These are phyloP conservation scores for Cyclostephanos invisitatus DNA, from an alignment of 108 stramenopile species.

Conservation along the genomic window DNA sequence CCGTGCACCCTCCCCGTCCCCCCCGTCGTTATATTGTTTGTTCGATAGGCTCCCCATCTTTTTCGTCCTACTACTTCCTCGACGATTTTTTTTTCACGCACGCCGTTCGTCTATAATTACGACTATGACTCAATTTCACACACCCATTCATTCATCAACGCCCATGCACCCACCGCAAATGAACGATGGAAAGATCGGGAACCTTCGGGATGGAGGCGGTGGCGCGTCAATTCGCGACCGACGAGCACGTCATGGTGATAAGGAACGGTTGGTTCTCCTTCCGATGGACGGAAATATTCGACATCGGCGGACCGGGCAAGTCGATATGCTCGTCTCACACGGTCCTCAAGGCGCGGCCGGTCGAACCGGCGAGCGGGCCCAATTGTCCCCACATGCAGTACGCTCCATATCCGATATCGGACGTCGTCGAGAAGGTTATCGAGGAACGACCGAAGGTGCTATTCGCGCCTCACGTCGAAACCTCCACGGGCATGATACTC, in stretches of 20 bases:
- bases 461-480: slow-evolving; percentile 93
- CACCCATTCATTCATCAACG: slow-evolving; percentile 3
- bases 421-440: slow-evolving; percentile 76
- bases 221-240: slow-evolving; percentile 90
- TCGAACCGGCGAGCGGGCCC: slow-evolving; percentile 31
- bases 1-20: too few relatives aligned
- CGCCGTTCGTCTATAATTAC: background rate
- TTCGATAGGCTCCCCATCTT: too few relatives aligned
- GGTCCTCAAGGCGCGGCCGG: slow-evolving; percentile 81
- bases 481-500: slow-evolving; percentile 89
- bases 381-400: slow-evolving; percentile 63
- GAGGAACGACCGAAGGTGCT: slow-evolving; percentile 84
- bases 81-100: too few relatives aligned
- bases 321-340: slow-evolving; percentile 75
- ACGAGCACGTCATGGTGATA: slow-evolving; percentile 90
- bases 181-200: slow-evolving; percentile 54
- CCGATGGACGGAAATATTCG: slow-evolving; percentile 95
- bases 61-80: too few relatives aligned
- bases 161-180: background rate
- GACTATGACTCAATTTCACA: background rate
- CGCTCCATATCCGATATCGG: slow-evolving; percentile 83
- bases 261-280: slow-evolving; percentile 93
- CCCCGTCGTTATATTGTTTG: too few relatives aligned
- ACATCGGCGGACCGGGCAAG: slow-evolving; percentile 66
- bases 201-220: slow-evolving; percentile 91